phyloP scores from a whole-genome alignment of 2,329 filamentous ascomycete species.

The Westerdykella aurantiaca region DNA sequence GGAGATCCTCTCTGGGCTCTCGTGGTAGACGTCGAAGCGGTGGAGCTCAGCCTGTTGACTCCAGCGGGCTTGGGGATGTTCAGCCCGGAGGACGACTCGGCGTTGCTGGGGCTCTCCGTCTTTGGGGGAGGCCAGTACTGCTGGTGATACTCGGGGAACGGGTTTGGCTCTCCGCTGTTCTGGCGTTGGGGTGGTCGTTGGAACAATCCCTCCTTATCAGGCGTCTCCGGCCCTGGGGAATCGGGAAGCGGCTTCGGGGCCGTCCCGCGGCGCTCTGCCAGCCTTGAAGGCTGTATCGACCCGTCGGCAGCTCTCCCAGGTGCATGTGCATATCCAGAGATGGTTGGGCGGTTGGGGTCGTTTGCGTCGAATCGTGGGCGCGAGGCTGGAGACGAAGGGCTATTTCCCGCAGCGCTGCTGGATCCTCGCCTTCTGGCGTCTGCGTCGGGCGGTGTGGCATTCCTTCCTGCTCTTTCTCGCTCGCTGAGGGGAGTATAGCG shows the following conservation, averaged over 20 bases:
- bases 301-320: constrained; percentile 27
- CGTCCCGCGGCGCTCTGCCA: constrained; percentile 79
- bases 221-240: constrained; percentile 68
- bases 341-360: constrained; percentile 46
- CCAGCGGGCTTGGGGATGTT: constrained; percentile 49
- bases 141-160: constrained; percentile 52
- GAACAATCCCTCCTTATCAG: constrained; percentile 75
- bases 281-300: constrained; percentile 48
- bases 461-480: constrained; percentile 29
- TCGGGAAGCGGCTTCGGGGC: constrained; percentile 77
- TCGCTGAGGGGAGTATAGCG: constrained; percentile 36
- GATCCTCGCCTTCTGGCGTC: constrained; percentile 29
- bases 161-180: constrained; percentile 29
- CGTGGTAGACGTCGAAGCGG: constrained; percentile 88
- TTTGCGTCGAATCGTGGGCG: constrained; percentile 43
- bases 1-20: constrained; percentile 87
- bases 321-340: constrained; percentile 40
- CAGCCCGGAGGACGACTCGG: constrained; percentile 26
- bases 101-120: constrained; percentile 24
- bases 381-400: constrained; percentile 25
- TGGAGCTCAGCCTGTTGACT: constrained; percentile 65
- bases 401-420: constrained; percentile 20
- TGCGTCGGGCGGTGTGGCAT: constrained; percentile 30
- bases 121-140: constrained; percentile 55
- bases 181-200: constrained; percentile 52